These are phyloP conservation scores for Galerina sulciceps DNA, from an alignment of 768 basidiomycete genomes.

Conservation along the genomic window DNA sequence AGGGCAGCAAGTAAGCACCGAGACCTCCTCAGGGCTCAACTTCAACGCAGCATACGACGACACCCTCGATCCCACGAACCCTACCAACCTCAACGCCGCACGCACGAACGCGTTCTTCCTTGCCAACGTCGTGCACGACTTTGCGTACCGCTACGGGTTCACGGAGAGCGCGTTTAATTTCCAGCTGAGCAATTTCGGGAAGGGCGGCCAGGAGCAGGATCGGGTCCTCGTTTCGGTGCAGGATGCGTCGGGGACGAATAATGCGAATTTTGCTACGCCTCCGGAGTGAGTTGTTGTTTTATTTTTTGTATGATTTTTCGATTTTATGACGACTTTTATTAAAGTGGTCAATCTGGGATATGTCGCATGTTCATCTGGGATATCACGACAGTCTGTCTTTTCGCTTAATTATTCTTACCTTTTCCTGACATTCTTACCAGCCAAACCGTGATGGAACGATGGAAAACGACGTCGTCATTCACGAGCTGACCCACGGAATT, in stretches of 20 bases:
- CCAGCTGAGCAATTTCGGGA: slow-evolving; percentile 60
- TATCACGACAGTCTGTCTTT: slow-evolving; percentile 17
- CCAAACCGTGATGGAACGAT: slow-evolving; percentile 42
- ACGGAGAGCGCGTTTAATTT: slow-evolving; percentile 53
- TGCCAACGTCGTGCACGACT: slow-evolving; percentile 58
- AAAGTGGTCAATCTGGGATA: slow-evolving; percentile 41
- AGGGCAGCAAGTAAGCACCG: slow-evolving; percentile 6
- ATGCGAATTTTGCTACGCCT: slow-evolving; percentile 48
- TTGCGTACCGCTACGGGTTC: slow-evolving; percentile 46
- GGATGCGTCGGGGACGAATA: slow-evolving; percentile 48
- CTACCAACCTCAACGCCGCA: slow-evolving; percentile 52
- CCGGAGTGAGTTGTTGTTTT: slow-evolving; percentile 37
- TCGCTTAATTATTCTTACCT: neutral
- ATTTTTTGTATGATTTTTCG: neutral
- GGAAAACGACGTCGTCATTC: slow-evolving; percentile 59
- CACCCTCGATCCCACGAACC: slow-evolving; percentile 35
- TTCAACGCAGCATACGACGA: slow-evolving; percentile 40
- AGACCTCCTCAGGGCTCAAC: slow-evolving; percentile 25
- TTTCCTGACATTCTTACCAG: neutral
- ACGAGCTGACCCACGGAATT: slow-evolving; percentile 55
- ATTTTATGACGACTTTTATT: neutral
- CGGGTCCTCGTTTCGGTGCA: slow-evolving; percentile 58
- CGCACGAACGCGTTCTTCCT: slow-evolving; percentile 58
- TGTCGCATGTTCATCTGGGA: slow-evolving; percentile 32
- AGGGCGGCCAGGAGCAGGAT: slow-evolving; percentile 56